phyloP scores from a whole-genome alignment of 2,329 filamentous ascomycete genomes.

The Macrophomina phaseolina region DNA sequence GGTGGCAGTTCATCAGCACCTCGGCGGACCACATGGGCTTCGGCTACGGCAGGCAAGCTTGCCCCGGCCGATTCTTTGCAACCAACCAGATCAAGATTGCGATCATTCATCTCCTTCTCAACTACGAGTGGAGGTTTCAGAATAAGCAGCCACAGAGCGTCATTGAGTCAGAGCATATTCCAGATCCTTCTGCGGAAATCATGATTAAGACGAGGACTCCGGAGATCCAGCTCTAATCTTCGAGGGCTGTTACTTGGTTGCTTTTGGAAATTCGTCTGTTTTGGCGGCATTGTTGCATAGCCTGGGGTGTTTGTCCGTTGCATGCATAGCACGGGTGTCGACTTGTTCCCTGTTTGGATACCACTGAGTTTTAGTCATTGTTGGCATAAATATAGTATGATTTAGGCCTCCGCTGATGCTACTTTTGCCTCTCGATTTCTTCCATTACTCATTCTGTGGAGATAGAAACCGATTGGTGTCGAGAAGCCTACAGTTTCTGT shows the following conservation, averaged over 20 bases:
- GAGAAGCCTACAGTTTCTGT: too few species aligned
- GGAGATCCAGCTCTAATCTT: background rate
- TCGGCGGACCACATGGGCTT: constrained; percentile 18
- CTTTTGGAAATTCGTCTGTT: too few species aligned
- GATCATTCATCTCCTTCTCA: constrained; percentile 28
- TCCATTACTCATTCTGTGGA: too few species aligned
- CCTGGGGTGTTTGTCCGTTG: too few species aligned
- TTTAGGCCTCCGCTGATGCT: too few species aligned
- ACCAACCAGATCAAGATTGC: constrained; percentile 29
- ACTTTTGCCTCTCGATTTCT: too few species aligned
- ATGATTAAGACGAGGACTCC: constrained; percentile 1
- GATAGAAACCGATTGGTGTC: too few species aligned
- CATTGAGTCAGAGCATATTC: constrained; percentile 10
- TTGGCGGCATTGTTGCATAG: too few species aligned
- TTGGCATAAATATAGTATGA: too few species aligned
- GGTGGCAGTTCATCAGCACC: constrained; percentile 11
- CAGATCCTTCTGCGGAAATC: constrained; percentile 5
- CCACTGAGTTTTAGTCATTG: too few species aligned
- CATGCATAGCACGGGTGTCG: too few species aligned
- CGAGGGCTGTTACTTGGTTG: background rate
- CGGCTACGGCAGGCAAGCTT: constrained; percentile 25
- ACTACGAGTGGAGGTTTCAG: constrained; percentile 27
- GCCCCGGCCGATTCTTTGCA: constrained; percentile 31
- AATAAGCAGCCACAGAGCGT: constrained; percentile 28
- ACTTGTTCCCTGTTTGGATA: too few species aligned